Evolutionary conservation across 2,329 filamentous ascomycete genomes (phyloP).

Genomic region (Akanthomyces dipterigenus): DNA sequence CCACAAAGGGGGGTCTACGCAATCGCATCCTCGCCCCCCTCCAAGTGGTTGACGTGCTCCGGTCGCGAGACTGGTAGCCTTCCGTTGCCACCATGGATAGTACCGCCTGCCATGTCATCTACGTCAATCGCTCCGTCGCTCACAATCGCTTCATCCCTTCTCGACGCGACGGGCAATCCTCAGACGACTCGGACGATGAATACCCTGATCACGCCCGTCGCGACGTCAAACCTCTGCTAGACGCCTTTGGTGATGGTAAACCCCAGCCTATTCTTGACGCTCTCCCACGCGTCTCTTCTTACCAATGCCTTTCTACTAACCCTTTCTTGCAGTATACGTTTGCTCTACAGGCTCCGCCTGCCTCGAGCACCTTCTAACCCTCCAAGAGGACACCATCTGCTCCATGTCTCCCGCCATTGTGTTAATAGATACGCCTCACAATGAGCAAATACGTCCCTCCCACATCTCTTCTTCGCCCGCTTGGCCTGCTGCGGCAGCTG

Average conservation of each 20-base stretch:
- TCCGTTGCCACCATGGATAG: slow-evolving; percentile 50
- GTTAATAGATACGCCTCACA: slow-evolving; percentile 48
- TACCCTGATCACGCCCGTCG: slow-evolving; percentile 35
- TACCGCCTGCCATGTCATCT: slow-evolving; percentile 52
- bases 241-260: slow-evolving; percentile 50
- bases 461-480: slow-evolving; percentile 3
- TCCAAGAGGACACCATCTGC: slow-evolving; percentile 45
- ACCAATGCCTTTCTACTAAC: slow-evolving; percentile 13
- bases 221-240: slow-evolving; percentile 43
- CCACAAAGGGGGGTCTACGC: slow-evolving; percentile 9
- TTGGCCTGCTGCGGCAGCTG: slow-evolving; percentile 28
- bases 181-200: slow-evolving; percentile 15
- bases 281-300: not conserved
- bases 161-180: slow-evolving; percentile 15
- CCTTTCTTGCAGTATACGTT: slow-evolving; percentile 39
- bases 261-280: slow-evolving; percentile 15
- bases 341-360: slow-evolving; percentile 48
- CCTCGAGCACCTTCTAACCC: slow-evolving; percentile 44
- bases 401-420: slow-evolving; percentile 51
- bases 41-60: slow-evolving; percentile 47
- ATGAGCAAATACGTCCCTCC: slow-evolving; percentile 32
- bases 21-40: slow-evolving; percentile 13
- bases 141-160: slow-evolving; percentile 38
- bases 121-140: slow-evolving; percentile 49
- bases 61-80: slow-evolving; percentile 56